A percentile compares a stretch with the other conserved stretches of the same genome.
phyloP scores from a whole-genome alignment of 805 yeast genomes.

The Barnettozyma salicaria region DNA sequence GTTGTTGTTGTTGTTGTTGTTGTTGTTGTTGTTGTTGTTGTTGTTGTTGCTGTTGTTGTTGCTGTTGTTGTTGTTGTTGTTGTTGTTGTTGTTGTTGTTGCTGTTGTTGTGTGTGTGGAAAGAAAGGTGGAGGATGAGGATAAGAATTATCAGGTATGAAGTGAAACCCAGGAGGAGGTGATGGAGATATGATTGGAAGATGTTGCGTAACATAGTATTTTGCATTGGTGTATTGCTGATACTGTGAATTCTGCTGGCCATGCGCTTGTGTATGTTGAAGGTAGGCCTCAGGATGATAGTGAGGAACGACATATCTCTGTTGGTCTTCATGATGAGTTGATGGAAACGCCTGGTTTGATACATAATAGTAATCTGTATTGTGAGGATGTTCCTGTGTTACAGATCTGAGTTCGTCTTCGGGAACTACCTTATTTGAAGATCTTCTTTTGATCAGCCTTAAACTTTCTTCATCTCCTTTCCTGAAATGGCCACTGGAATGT shows the following conservation, averaged over 20 bases:
- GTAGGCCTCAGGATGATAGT: too few species aligned
- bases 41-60: constrained; percentile 8
- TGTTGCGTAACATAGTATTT: background rate
- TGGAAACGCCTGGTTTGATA: too few species aligned
- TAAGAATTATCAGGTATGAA: too few species aligned
- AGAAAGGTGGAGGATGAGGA: background rate
- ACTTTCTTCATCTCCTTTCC: constrained; percentile 63
- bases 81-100: constrained; percentile 6
- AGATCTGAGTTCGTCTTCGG: constrained; percentile 17
- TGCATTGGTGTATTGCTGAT: too few species aligned
- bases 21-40: constrained; percentile 13
- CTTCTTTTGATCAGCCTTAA: constrained; percentile 66
- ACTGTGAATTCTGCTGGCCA: too few species aligned
- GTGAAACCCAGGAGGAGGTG: background rate
- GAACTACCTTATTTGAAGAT: constrained; percentile 18
- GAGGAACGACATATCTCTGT: too few species aligned
- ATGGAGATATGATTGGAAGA: background rate
- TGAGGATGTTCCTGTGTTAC: too few species aligned
- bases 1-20: constrained; percentile 10
- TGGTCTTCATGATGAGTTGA: too few species aligned
- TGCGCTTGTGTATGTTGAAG: too few species aligned
- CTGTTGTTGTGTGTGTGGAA: constrained; percentile 6
- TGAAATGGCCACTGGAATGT: constrained; percentile 66
- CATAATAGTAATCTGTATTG: too few species aligned
- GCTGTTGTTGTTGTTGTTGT: constrained; percentile 4